Base-by-base conservation (phyloP, 2,329 filamentous ascomycete genomes). In the Penicillium sp. region DNA sequence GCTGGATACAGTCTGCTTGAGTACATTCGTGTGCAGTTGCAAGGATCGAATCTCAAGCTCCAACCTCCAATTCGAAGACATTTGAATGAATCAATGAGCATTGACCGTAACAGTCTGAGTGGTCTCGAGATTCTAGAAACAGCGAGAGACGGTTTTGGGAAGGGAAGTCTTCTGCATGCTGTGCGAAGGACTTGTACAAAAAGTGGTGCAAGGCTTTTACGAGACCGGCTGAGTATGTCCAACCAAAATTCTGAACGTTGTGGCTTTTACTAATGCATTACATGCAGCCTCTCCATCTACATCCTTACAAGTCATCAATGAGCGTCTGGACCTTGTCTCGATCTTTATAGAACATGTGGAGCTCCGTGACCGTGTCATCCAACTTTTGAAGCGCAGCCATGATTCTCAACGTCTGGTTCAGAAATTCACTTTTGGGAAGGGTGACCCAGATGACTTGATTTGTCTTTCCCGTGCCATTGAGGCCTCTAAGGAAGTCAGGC, bases 321-420 rank as follows among this genome's bases (percentile, higher is more conserved):
- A 84, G 55, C 85, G 94, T 4, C 85, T 96, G 46, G 87, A 97
- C 65, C 80, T 97, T 0, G 92, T 97, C 4, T 83, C 88, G 20
- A 82, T 85, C 43, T 89, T 97, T 70, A 78, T 93, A 5, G 76
- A 82, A 1, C 78, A 89, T 56, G 79, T 82, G 20, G 77, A 85
- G 39, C 79, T 97, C 6, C 85, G 89, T 40, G 89, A 96, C 62
- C 81, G 84, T 42, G 76, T 95, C 24, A 77, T 85, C 1, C 71
- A 83, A 16, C 78, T 95, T 3, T 79, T 99, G 2, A 84, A 85
- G 59, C 82, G 85, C 24, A 93, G 87, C 50, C 87, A 91, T 65
- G 94, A 99, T 74, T 91, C 90, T 2, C 88, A 95, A 67, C 89
- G 94, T 1, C 80, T 99, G 3, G 86, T 96, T 2, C 94, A 97